Conservation (phyloP, 495 filamentous ascomycete species). For the Hyaloscypha finlandica region DNA sequence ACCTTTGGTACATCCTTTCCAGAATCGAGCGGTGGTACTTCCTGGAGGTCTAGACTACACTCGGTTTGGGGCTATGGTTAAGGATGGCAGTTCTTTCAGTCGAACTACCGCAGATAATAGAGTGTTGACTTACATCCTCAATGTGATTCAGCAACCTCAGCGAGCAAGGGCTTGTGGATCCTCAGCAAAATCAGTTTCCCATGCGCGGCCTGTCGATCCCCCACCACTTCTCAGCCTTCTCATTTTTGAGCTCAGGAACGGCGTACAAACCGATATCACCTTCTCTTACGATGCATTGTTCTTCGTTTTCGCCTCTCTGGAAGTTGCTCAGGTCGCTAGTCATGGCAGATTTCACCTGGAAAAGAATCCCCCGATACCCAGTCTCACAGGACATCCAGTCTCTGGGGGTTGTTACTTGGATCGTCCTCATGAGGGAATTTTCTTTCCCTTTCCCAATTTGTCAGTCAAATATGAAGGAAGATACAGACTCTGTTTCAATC, state of each 20-base stretch:
- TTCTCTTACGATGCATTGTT: constrained; percentile 94
- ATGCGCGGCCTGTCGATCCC: constrained; percentile 77
- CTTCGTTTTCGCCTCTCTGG: constrained; percentile 91
- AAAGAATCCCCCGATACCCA: neutral
- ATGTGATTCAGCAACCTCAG: constrained; percentile 90
- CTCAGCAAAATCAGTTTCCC: constrained; percentile 80
- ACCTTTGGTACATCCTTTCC: no score
- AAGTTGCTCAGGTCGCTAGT: constrained; percentile 34
- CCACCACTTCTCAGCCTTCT: constrained; percentile 92
- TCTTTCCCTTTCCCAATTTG: neutral
- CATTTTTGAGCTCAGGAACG: constrained; percentile 68
- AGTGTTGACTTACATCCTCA: constrained; percentile 72
- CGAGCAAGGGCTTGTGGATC: constrained; percentile 93
- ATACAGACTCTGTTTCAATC: neutral
- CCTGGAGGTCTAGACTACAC: no score
- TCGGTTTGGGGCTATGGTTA: no score
- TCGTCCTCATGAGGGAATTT: neutral
- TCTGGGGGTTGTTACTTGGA: neutral
- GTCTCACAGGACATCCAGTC: neutral
- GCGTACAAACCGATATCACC: constrained; percentile 73
- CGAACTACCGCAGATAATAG: neutral
- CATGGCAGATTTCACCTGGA: no score
- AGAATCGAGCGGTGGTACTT: no score
- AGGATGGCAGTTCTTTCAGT: neutral
- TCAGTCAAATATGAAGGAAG: neutral